Base-by-base conservation (phyloP, 2,329 filamentous ascomycete genomes). In the Penicillium rolfsii region DNA sequence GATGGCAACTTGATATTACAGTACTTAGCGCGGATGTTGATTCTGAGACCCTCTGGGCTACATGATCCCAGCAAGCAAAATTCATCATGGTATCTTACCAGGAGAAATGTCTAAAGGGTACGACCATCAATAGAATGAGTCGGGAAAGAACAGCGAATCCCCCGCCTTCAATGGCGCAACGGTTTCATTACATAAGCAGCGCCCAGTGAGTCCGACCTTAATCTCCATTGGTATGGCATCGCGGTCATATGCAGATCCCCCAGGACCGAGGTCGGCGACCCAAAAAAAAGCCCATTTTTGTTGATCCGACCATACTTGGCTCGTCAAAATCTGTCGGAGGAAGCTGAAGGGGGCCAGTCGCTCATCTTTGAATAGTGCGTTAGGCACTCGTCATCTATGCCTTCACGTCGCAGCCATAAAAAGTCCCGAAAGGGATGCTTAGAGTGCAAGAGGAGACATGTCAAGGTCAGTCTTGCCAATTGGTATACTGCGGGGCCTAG, bases 401-500 rank as follows among this genome's bases (percentile, higher is more conserved):
- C 70, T 48, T 71, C 70, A 28, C 71, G 72, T 58, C 72, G 72
- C 63, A 73, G 69, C 36, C 76, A 78, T 63, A 77, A 74, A 30
- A 78, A 78, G 63, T 76, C 74, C 65, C 74, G 76, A 38, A 75
- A 74, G 66, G 76, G 76, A 40, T 78, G 76, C 58, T 66, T 72
- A 60, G 73, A 76, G 58, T 78, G 76, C 68, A 78, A 78, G 62
- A 69, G 72, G 59, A 68, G 76, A 58, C 74, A 77, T 61, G 74
- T 77, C 35, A 78, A 77, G 74, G 75, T 77, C 52, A 16, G 70
- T 65, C 22, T 36, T 48, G 9, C 22, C 11, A 24, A 40, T 52
- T 26, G 16, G 4, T 35, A 11, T 14, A 8, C 46, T 50, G 46
- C n/a, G 9, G 28, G 8, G 19, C 19, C 19, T 22, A 22, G 19